Evolutionary conservation across 257 asterid species (phyloP).

Genomic region (Nicotiana otophora): DNA sequence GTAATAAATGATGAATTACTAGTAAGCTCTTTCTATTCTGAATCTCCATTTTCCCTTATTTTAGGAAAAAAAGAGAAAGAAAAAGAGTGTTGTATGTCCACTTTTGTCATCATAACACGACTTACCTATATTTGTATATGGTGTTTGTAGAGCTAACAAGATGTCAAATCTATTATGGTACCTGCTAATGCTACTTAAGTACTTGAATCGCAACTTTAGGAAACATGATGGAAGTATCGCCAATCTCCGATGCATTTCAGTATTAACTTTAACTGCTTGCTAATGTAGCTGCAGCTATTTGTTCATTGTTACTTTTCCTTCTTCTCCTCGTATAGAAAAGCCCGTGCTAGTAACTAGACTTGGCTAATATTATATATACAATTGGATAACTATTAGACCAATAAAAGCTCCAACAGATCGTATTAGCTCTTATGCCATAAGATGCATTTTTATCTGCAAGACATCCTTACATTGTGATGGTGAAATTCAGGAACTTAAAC

Average conservation of each 20-base stretch:
- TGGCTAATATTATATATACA: not conserved
- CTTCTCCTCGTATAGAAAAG: not conserved
- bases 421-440: not conserved
- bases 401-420: not conserved
- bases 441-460: not conserved
- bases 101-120: not conserved
- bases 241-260: not conserved
- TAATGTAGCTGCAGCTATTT: not conserved
- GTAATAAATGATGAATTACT: not conserved
- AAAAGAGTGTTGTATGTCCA: not conserved
- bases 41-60: too few relatives aligned
- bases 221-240: not conserved
- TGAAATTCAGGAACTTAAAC: conserved; percentile 59
- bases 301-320: not conserved
- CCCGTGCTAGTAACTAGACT: not conserved
- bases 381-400: not conserved
- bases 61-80: not conserved
- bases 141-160: not conserved
- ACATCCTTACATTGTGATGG: not conserved
- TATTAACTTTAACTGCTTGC: not conserved
- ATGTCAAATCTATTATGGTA: not conserved
- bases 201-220: not conserved
- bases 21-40: not conserved
- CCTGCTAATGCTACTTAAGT: not conserved
- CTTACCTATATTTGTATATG: not conserved